Evolutionary conservation across 2,329 filamentous ascomycete genomes (phyloP).

Genomic region (Aspergillus proliferans): DNA sequence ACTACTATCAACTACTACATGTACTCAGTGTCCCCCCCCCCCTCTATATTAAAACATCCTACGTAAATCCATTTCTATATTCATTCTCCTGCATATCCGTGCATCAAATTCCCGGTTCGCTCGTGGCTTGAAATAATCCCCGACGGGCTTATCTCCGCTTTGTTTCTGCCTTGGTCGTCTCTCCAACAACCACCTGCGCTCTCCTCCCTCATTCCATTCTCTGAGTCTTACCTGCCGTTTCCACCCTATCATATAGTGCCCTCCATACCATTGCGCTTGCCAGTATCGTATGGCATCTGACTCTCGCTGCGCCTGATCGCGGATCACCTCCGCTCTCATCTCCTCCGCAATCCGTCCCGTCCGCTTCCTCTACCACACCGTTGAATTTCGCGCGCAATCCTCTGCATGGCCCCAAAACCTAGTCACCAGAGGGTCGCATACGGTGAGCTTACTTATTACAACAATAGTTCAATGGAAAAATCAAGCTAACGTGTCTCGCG

Average conservation of each 20-base stretch:
- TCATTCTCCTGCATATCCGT: no score
- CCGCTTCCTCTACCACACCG: neutral
- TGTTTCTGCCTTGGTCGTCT: conserved; percentile 11
- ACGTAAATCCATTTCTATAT: no score
- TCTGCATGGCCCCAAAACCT: conserved; percentile 60
- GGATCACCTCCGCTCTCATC: conserved; percentile 25
- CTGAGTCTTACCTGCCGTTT: neutral
- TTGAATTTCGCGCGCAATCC: neutral
- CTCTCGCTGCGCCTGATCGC: conserved; percentile 12
- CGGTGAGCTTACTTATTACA: conserved; percentile 43
- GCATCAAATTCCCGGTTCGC: no score
- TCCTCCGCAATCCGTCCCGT: conserved; percentile 19
- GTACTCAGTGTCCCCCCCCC: no score
- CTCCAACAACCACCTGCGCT: no score
- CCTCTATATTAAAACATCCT: no score
- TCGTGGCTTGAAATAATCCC: no score
- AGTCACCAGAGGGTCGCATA: conserved; percentile 64
- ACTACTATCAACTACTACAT: no score
- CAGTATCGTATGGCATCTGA: neutral
- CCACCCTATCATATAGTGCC: neutral
- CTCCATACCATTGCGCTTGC: neutral
- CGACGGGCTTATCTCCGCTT: conserved; percentile 1
- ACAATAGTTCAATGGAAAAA: neutral
- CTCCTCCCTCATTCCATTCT: neutral
- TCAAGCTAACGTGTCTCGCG: neutral